Evolutionary conservation across 495 filamentous ascomycete species (phyloP).

Genomic region (Haplographium delicatum): DNA sequence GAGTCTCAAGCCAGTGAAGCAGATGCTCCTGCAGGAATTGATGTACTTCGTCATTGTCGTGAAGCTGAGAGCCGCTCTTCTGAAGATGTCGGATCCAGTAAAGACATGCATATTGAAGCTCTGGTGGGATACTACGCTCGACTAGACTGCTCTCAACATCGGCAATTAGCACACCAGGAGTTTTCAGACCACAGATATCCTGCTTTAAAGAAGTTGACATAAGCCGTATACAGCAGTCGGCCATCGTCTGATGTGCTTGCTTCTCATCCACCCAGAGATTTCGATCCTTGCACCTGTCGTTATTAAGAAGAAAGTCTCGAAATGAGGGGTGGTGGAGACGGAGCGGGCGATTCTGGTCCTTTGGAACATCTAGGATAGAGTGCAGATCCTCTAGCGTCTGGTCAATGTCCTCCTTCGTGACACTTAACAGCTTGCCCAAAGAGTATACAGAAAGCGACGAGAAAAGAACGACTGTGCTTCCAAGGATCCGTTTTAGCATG

Average conservation of each 20-base stretch:
- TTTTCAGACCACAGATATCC: neutral
- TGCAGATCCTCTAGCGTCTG: neutral
- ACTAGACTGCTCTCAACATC: neutral
- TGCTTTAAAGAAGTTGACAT: neutral
- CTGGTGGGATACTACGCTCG: neutral
- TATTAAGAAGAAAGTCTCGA: neutral
- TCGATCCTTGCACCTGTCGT: neutral
- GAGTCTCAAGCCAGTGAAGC: neutral
- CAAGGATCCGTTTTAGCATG: neutral
- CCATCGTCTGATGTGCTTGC: neutral
- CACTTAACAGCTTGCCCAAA: neutral
- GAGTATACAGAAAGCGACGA: neutral
- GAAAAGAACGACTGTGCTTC: neutral
- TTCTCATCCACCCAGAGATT: neutral
- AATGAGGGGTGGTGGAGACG: neutral
- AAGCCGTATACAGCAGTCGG: neutral
- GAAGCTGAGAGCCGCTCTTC: neutral
- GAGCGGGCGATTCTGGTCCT: neutral
- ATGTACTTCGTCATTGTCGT: neutral
- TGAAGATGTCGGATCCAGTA: neutral
- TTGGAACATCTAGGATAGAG: neutral
- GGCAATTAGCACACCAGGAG: neutral
- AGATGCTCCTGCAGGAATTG: neutral
- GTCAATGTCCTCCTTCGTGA: neutral
- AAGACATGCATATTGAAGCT: neutral